Evolutionary conservation across 495 filamentous ascomycete species (phyloP).

Genomic region (Annulohypoxylon moriforme): DNA sequence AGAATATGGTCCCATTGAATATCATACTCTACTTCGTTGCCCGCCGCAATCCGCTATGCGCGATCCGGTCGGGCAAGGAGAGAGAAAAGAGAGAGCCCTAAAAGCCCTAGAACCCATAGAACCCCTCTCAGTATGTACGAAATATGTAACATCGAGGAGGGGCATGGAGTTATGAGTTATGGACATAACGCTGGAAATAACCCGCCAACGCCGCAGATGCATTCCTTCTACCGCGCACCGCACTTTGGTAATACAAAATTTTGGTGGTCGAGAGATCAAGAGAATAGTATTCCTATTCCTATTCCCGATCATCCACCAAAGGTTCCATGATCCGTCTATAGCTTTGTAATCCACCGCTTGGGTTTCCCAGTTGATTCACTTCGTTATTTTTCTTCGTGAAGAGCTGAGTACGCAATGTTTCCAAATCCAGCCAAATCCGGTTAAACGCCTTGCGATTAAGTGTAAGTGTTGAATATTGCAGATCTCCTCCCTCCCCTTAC

Average conservation of each 20-base stretch:
- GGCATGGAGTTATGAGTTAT: conserved; percentile 35
- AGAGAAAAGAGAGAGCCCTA: background rate
- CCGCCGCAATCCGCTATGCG: conserved; percentile 30
- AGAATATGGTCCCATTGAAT: conserved; percentile 31
- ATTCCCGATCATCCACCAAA: conserved; percentile 11
- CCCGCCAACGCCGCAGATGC: conserved; percentile 44
- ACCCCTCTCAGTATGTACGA: conserved; percentile 34
- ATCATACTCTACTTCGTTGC: conserved; percentile 12
- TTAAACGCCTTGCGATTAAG: conserved; percentile 42
- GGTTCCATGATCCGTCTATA: conserved; percentile 42
- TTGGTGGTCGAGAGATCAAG: conserved; percentile 8
- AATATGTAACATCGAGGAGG: conserved; percentile 44
- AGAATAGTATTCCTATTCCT: background rate
- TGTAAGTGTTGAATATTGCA: conserved; percentile 30
- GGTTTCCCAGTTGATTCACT: conserved; percentile 3
- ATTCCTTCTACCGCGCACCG: conserved; percentile 38
- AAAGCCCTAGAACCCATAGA: background rate
- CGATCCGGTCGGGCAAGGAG: conserved; percentile 17
- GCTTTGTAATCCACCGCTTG: conserved; percentile 34
- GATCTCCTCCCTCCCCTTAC: conserved; percentile 2
- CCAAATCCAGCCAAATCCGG: conserved; percentile 32
- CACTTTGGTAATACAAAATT: conserved; percentile 38
- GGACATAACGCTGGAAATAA: conserved; percentile 47
- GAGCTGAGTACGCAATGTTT: conserved; percentile 20
- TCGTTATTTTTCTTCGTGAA: conserved; percentile 1